Evolutionary conservation across 352 stramenopile species (phyloP), one percentile per base, ranked within the genome.

Genomic region (Globisporangium alternatum): DNA sequence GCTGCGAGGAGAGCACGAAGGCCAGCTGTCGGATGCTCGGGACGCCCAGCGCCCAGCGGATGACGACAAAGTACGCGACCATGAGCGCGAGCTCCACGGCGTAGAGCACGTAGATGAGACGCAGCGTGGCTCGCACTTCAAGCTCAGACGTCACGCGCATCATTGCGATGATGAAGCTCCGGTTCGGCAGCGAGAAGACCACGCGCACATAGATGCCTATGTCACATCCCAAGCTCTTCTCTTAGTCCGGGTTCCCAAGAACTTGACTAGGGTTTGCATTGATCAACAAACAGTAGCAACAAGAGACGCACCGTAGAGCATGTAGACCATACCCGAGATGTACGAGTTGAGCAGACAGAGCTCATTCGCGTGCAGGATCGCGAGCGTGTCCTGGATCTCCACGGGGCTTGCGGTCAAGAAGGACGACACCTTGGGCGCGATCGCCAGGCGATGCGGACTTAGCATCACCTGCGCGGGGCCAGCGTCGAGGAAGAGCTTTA

Each of bases 121-220:
- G 44, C 41, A 22, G 21, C 3, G n/a, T 35, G 31, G 17, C 31
- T 2, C 7, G 13, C 28, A 63, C 3, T 15, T 55, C 44, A 5
- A 15, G 44, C 31, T 45, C 12, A 5, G 57, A 48, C n/a, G 31
- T 37, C 44, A 63, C 43, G 17, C 31, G 19, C 44, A 55, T 39
- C 57, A 47, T 43, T 28, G 56, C 43, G 3, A 54, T 12, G 30
- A 62, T 22, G 19, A 53, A 62, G 4, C 35, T 31, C n/a, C 56
- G 43, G 28, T 62, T 62, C 21, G 25, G 17, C 28, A 54, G 37
- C 43, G 30, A 62, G 56, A 54, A 54, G 25, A 62, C 56, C 10
- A 45, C 30, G 43, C 35, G 43, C 56, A 62, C 28, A 43, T 62
- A 62, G 25, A 62, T 17, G 5, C 30, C 56, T 62, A 13, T n/a